These are phyloP conservation scores for Entonaema liquescens DNA, from an alignment of 495 filamentous ascomycete species.

Conservation along the genomic window DNA sequence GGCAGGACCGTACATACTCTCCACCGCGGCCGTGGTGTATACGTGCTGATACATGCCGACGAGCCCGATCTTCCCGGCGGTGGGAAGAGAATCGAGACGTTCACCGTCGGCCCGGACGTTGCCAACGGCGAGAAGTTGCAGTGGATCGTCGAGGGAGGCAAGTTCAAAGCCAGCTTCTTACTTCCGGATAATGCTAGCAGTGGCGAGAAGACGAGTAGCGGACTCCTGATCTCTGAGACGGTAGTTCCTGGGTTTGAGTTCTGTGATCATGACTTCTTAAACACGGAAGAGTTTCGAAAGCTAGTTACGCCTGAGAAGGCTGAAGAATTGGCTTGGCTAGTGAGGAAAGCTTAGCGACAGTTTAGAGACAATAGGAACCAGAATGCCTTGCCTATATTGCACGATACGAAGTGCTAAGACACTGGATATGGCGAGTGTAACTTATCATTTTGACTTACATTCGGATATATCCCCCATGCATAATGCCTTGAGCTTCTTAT, in stretches of 20 bases:
- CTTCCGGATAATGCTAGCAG: constrained; percentile 55
- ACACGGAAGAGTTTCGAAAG: constrained; percentile 50
- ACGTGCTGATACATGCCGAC: constrained; percentile 66
- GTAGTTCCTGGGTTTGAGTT: constrained; percentile 74
- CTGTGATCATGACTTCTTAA: constrained; percentile 70
- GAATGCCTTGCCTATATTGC: background rate
- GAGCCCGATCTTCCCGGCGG: constrained; percentile 21
- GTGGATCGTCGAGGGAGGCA: constrained; percentile 74
- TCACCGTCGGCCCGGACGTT: constrained; percentile 62
- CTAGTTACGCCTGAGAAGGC: constrained; percentile 59
- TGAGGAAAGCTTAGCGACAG: background rate
- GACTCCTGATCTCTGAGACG: constrained; percentile 71
- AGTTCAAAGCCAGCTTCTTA: constrained; percentile 69
- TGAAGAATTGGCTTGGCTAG: constrained; percentile 58
- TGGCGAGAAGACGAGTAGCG: constrained; percentile 45
- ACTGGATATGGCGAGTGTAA: background rate
- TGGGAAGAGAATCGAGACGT: constrained; percentile 64
- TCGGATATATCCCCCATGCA: background rate
- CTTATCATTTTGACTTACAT: background rate
- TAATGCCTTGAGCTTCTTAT: background rate
- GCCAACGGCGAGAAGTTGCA: constrained; percentile 66
- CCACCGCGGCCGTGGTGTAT: constrained; percentile 56
- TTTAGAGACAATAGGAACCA: background rate
- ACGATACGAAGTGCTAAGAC: background rate
- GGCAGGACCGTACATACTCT: constrained; percentile 68